Percentiles rank a stretch among this genome's conserved stretches.
These are phyloP conservation scores for Dendrothele bispora DNA, from an alignment of 768 basidiomycete genomes.

Conservation along the genomic window DNA sequence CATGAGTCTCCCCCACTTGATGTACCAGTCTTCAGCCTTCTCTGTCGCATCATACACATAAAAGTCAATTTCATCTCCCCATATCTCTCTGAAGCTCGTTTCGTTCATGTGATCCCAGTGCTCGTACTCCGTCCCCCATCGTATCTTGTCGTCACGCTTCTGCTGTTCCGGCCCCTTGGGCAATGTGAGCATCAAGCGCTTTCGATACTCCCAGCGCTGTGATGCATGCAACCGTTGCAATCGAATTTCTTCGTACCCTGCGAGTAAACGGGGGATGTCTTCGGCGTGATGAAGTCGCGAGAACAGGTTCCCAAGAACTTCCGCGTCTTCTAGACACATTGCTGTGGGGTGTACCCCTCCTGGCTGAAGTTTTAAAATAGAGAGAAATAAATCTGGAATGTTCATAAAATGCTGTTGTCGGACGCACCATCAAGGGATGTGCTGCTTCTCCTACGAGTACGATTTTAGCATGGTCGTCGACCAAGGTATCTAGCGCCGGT, in stretches of 20 bases:
- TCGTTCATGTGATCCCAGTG: constrained; percentile 47
- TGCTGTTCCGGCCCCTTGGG: constrained; percentile 44
- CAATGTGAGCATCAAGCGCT: constrained; percentile 43
- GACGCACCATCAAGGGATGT: constrained; percentile 50
- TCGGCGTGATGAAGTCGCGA: constrained; percentile 44
- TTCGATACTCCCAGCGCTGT: constrained; percentile 43
- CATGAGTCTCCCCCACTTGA: constrained; percentile 41
- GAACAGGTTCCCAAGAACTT: constrained; percentile 59
- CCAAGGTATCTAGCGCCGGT: constrained; percentile 43
- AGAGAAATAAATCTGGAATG: neutral
- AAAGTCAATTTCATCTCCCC: constrained; percentile 52
- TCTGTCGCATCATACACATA: constrained; percentile 55
- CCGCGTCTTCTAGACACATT: constrained; percentile 62
- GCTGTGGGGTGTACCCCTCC: constrained; percentile 50
- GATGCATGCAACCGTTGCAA: constrained; percentile 50
- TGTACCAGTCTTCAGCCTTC: constrained; percentile 65
- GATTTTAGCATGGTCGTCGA: constrained; percentile 46
- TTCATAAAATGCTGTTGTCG: too few species aligned
- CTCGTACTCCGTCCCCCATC: constrained; percentile 29
- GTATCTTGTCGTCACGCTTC: constrained; percentile 42
- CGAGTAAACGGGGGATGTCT: constrained; percentile 51
- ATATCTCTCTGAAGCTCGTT: constrained; percentile 41
- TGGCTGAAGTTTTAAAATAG: constrained; percentile 37
- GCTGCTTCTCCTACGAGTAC: constrained; percentile 63
- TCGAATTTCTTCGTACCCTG: constrained; percentile 59